A percentile compares a stretch with the other conserved stretches of the same genome.
Evolutionary conservation across 306 rosid genomes (phyloP).

Genomic region (Gillenia trifoliata): DNA sequence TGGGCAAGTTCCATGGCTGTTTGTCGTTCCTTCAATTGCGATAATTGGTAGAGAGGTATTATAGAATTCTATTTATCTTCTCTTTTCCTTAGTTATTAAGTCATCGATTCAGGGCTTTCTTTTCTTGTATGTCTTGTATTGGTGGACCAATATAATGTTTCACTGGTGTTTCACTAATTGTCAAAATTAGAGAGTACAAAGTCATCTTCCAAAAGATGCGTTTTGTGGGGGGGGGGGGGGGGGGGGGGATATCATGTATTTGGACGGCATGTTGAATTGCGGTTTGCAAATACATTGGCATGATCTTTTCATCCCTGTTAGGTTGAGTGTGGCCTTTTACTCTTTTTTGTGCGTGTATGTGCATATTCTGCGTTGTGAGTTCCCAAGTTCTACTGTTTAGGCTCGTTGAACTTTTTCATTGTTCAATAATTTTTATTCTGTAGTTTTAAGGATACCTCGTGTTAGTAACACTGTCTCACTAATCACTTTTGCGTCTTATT

Average conservation of each 20-base stretch:
- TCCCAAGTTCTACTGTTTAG: neutral
- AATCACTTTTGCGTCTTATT: conserved; percentile 21
- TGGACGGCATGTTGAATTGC: neutral
- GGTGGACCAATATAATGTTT: neutral
- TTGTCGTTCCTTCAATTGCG: conserved; percentile 75
- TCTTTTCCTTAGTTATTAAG: neutral
- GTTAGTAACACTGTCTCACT: conserved; percentile 19
- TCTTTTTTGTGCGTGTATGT: neutral
- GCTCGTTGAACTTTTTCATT: neutral
- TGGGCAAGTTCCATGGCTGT: conserved; percentile 74
- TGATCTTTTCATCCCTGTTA: neutral
- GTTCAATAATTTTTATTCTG: conserved; percentile 7
- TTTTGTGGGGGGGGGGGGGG: too few species aligned
- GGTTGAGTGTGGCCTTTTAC: neutral
- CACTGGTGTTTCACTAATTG: neutral
- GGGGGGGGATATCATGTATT: neutral
- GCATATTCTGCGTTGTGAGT: neutral
- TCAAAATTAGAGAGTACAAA: neutral
- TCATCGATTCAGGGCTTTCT: neutral
- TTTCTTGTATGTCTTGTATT: neutral
- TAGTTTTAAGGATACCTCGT: conserved; percentile 12
- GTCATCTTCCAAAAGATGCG: conserved; percentile 2
- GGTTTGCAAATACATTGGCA: neutral
- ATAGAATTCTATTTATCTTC: neutral
- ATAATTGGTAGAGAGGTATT: conserved; percentile 97